A percentile compares a stretch with the other conserved stretches of the same genome.
phyloP scores from a whole-genome alignment of 495 filamentous ascomycete species.

The Xylaria grammica region DNA sequence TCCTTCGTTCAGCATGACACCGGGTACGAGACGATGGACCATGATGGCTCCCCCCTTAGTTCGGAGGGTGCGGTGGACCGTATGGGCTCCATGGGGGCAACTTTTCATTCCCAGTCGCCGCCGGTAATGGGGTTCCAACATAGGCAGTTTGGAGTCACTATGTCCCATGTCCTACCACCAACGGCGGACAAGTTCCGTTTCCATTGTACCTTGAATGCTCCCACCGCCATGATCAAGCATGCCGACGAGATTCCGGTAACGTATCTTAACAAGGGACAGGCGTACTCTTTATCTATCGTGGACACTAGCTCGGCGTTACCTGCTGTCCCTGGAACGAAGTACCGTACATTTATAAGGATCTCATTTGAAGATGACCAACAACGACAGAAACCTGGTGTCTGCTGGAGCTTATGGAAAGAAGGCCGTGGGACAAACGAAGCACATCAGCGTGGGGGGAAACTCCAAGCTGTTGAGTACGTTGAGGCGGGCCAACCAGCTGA shows the following conservation, averaged over 20 bases:
- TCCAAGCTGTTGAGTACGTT: conserved; percentile 92
- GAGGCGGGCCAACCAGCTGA: conserved; percentile 73
- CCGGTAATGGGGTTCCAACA: conserved; percentile 48
- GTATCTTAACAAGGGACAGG: conserved; percentile 96
- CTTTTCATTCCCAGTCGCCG: conserved; percentile 55
- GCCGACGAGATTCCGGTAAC: conserved; percentile 88
- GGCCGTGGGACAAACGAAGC: conserved; percentile 87
- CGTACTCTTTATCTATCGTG: conserved; percentile 78
- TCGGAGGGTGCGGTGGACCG: conserved; percentile 51
- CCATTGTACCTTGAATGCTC: conserved; percentile 86
- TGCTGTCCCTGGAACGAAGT: conserved; percentile 58
- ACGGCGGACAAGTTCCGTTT: conserved; percentile 80
- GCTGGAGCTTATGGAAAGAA: conserved; percentile 97
- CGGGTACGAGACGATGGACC: conserved; percentile 77
- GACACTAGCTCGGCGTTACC: conserved; percentile 63
- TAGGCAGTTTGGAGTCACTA: conserved; percentile 47
- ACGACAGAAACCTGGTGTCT: conserved; percentile 75
- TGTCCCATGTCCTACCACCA: conserved; percentile 44
- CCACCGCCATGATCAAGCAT: conserved; percentile 94
- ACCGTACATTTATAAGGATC: conserved; percentile 86
- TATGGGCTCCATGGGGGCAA: conserved; percentile 55
- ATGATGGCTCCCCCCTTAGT: conserved; percentile 67
- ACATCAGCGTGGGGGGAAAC: conserved; percentile 82
- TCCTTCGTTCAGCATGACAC: conserved; percentile 78
- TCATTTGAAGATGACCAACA: conserved; percentile 96